Evolutionary conservation across 495 filamentous ascomycete species (phyloP), one percentile per base, ranked within the genome.

Genomic region (Penicillium manginii): DNA sequence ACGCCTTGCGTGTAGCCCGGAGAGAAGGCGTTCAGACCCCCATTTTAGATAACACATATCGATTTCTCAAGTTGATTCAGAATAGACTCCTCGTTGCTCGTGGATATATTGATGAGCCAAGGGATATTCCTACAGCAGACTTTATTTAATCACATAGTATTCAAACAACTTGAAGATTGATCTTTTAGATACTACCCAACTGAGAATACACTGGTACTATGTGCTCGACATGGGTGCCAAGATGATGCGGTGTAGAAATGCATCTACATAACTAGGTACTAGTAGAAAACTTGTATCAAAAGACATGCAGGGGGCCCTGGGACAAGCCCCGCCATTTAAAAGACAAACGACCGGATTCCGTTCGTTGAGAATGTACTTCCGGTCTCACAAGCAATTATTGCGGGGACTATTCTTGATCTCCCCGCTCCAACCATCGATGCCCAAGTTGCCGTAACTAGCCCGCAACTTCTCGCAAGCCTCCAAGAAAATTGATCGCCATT

Each of bases 1-100:
- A 64, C 55, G 54, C 58, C 35, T 22, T 67, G 42, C 32, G 54
- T 23, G 39, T 59, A 9, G 61, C 54, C 33, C 22, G 47, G 18
- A 40, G 45, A 39, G 48, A 59, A 45, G 55, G 55, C 7, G 50
- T 57, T 6, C 21, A 40, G 14, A 63, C 57, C 2, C 55, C 59
- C 14, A 46, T 59, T 11, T 47, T 62, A 50, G 51, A 54, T 21
- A 66, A 45, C 15, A 60, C 57, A 1, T 60, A 62, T 26, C 52
- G 56, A 19, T 57, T 62, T 3, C 11, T 59, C 48, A 59, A 60
- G 32, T 43, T 60, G n/a, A 56, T 51, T 19, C 56, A 59, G 56
- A 52, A 52, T 2, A 31, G 61, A 10, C n/a, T 56, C 21, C 33
- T 63, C 29, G 55, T 47, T 52, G 56, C 51, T 1, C 52, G 56